Evolutionary conservation across 2,329 filamentous ascomycete species (phyloP).

Genomic region (Diaporthe capsici): DNA sequence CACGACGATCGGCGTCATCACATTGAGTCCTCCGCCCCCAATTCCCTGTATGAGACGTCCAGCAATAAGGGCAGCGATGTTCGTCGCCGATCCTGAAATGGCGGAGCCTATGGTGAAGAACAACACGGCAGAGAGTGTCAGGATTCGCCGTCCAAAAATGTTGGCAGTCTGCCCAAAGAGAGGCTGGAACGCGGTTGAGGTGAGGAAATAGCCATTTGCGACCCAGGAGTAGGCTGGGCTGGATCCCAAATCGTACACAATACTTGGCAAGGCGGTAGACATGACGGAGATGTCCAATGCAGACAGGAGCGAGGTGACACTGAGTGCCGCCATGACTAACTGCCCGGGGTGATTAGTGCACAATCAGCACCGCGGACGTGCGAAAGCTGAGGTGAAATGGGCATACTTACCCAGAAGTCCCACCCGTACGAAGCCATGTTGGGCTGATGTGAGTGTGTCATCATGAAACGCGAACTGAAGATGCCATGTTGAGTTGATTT

Average conservation of each 20-base stretch:
- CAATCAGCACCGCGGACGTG: neutral
- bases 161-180: slow-evolving; percentile 53
- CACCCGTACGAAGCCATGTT: neutral
- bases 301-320: slow-evolving; percentile 44
- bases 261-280: slow-evolving; percentile 45
- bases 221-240: slow-evolving; percentile 45
- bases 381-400: neutral
- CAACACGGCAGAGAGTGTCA: slow-evolving; percentile 48
- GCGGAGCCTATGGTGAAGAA: slow-evolving; percentile 50
- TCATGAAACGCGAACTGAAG: neutral
- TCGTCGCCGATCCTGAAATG: slow-evolving; percentile 50
- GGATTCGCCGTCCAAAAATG: slow-evolving; percentile 53
- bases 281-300: slow-evolving; percentile 46
- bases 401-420: neutral
- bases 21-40: slow-evolving; percentile 53
- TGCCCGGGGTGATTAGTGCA: neutral
- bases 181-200: slow-evolving; percentile 53
- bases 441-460: neutral
- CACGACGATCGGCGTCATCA: slow-evolving; percentile 54
- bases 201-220: slow-evolving; percentile 44
- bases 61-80: slow-evolving; percentile 50
- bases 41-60: slow-evolving; percentile 53
- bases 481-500: neutral
- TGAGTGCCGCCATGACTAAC: slow-evolving; percentile 33
- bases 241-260: slow-evolving; percentile 37